phyloP scores from a whole-genome alignment of 73 alveolate genomes.

The Paramecium biaurelia region DNA sequence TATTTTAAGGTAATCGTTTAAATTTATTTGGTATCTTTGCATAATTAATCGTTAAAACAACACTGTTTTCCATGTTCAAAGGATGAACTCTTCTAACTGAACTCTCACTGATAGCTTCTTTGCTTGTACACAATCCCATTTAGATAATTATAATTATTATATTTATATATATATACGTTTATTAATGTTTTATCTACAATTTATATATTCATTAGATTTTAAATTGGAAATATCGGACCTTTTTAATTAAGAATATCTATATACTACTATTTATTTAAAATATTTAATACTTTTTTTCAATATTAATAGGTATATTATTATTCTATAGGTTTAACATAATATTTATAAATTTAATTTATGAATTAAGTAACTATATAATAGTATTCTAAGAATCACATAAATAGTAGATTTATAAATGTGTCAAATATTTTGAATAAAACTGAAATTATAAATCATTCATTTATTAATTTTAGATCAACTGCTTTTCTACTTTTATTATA shows the following conservation, averaged over 20 bases:
- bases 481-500: constrained; percentile 55
- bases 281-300: no score
- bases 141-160: not conserved
- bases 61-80: not conserved
- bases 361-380: no score
- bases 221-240: no score
- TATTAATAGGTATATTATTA: no score
- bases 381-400: no score
- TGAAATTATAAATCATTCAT: not conserved
- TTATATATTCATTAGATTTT: not conserved
- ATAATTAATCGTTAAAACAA: constrained; percentile 5
- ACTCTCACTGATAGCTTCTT: not conserved
- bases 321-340: no score
- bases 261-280: no score
- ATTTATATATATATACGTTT: not conserved
- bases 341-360: no score
- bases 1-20: constrained; percentile 31
- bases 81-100: constrained; percentile 37
- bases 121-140: constrained; percentile 24
- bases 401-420: not conserved
- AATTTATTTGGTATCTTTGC: constrained; percentile 57
- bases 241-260: no score
- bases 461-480: constrained; percentile 47
- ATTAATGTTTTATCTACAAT: not conserved
- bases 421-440: not conserved